Evolutionary conservation across 2,329 filamentous ascomycete species (phyloP).

Genomic region (Alternaria longipes): DNA sequence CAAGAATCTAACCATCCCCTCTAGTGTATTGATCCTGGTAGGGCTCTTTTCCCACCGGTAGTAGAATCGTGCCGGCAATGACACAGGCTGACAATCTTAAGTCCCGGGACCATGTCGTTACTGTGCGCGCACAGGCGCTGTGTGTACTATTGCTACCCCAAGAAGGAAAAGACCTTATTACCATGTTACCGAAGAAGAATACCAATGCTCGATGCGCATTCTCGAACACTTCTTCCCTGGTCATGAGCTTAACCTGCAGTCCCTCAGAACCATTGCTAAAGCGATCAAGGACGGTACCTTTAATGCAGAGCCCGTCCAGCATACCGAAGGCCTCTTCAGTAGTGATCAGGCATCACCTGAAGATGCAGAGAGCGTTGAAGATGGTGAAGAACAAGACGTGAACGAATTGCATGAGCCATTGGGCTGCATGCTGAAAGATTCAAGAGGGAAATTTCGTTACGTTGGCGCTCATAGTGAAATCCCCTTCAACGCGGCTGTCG

Average conservation of each 20-base stretch:
- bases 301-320: slow-evolving; percentile 31
- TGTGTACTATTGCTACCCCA: slow-evolving; percentile 49
- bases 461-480: slow-evolving; percentile 51
- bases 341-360: slow-evolving; percentile 33
- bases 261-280: slow-evolving; percentile 45
- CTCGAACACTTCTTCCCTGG: slow-evolving; percentile 50
- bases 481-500: slow-evolving; percentile 50
- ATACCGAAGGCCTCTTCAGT: slow-evolving; percentile 36
- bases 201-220: slow-evolving; percentile 50
- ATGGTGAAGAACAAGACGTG: slow-evolving; percentile 43
- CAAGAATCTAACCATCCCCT: slow-evolving; percentile 36
- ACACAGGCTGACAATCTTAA: slow-evolving; percentile 33
- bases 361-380: slow-evolving; percentile 34
- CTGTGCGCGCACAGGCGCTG: slow-evolving; percentile 48
- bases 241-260: slow-evolving; percentile 47
- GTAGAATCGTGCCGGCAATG: slow-evolving; percentile 6
- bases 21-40: slow-evolving; percentile 53
- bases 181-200: slow-evolving; percentile 53
- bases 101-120: slow-evolving; percentile 52
- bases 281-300: slow-evolving; percentile 45
- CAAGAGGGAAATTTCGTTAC: slow-evolving; percentile 45
- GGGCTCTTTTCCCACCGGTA: slow-evolving; percentile 16
- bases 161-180: slow-evolving; percentile 51
- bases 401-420: slow-evolving; percentile 49
- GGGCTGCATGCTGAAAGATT: slow-evolving; percentile 52